Evolutionary conservation across 2,329 filamentous ascomycete genomes (phyloP), one percentile per base, ranked within the genome.

Genomic region (Nothomitra cinnamomea): DNA sequence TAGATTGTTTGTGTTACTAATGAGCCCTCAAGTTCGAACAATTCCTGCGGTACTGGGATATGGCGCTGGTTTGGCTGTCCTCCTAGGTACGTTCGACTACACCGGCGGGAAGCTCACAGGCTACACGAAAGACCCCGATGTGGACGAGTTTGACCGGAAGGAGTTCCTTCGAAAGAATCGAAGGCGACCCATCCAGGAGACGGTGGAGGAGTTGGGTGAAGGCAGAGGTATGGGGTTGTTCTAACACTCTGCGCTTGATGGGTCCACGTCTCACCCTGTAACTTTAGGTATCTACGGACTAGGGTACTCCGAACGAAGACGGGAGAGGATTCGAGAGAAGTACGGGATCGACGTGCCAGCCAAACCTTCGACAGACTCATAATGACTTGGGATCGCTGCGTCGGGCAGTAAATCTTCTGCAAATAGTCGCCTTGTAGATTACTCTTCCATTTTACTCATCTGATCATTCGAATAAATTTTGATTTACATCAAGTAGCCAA

Each of bases 281-380:
- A 22, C 45, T 54, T 25, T 24, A 95, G 88, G 85, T 54, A 87
- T 95, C 61, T 76, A 82, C 60, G 84, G 78, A 41, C 82, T 85
- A 15, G 87, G 87, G 52, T 95, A 92, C 65, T 83, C 86, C 61
- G 86, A 94, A 73, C 77, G 89, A 67, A 81, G 89, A 67, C 79
- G 80, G 60, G 75, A 88, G 71, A 78, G 86, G 61, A 76, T 95
- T 67, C 82, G 86, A 77, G 82, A 87, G 69, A 86, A 82, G 68
- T 95, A 95, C 64, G 87, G 88, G 56, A 79, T 94, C 63, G 87
- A 94, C 59, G 81, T 95, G 63, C 78, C 83, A 63, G 77, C 80
- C 54, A 57, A 60, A 59, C 55, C 58, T 60, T 56, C 63, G 63
- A 53, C 62, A 17, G 21, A 35, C 15, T 35, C 45, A 35, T 49